Evolutionary conservation across 139 green algal species (phyloP), one percentile per base, ranked within the genome.

Genomic region (Chlorella sp.): DNA sequence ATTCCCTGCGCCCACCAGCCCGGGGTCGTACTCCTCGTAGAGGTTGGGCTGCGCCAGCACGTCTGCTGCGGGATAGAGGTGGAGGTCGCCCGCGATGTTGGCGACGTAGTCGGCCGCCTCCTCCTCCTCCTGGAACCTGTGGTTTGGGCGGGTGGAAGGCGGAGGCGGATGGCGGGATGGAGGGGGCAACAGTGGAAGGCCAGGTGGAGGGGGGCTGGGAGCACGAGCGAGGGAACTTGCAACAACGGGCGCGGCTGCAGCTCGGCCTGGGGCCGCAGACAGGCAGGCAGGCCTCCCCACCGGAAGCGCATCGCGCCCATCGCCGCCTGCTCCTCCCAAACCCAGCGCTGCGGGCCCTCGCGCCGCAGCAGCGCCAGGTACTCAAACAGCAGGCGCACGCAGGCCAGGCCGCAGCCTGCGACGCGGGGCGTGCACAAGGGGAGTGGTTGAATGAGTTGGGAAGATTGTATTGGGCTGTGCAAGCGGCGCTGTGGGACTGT

Each of bases 121-220:
- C 66, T 95, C 90, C 74, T 98, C 94, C 81, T 98, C 93, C 36
- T 74, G 58, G 55, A 87, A 91, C 42, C n/a, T n/a, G n/a, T n/a
- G n/a, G n/a, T n/a, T n/a, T n/a, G n/a, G n/a, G n/a, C n/a, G n/a
- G n/a, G n/a, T n/a, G n/a, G n/a, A n/a, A n/a, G n/a, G n/a, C n/a
- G n/a, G n/a, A n/a, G n/a, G n/a, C n/a, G n/a, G n/a, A n/a, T n/a
- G n/a, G n/a, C n/a, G n/a, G n/a, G n/a, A n/a, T n/a, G n/a, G n/a
- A n/a, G n/a, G n/a, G n/a, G n/a, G n/a, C n/a, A n/a, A n/a, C n/a
- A n/a, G n/a, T n/a, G n/a, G n/a, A n/a, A n/a, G n/a, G n/a, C n/a
- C n/a, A n/a, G n/a, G n/a, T n/a, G n/a, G n/a, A n/a, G n/a, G n/a
- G n/a, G n/a, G n/a, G n/a, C n/a, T n/a, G n/a, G n/a, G n/a, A n/a